phyloP scores from a whole-genome alignment of 176 grass and related monocot genomes.

The barley (Hordeum vulgare) region DNA sequence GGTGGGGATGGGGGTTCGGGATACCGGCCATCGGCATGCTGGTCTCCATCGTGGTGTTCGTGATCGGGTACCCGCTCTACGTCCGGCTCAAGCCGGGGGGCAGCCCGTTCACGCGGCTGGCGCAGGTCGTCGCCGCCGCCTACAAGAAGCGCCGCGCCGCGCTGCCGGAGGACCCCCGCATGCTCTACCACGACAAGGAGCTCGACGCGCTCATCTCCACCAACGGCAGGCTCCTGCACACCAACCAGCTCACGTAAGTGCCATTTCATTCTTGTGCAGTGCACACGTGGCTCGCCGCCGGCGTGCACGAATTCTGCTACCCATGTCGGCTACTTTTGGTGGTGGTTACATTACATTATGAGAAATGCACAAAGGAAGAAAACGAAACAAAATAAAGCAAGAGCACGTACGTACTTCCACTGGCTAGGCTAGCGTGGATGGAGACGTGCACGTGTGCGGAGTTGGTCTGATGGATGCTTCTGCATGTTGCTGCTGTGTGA shows the following conservation, averaged over 20 bases:
- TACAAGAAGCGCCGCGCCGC: constrained; percentile 36
- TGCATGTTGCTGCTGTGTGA: not conserved
- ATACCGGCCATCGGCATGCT: constrained; percentile 52
- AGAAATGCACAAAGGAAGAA: not conserved
- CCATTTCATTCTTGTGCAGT: not conserved
- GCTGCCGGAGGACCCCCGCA: constrained; percentile 34
- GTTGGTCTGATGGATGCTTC: not conserved
- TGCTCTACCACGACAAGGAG: constrained; percentile 61
- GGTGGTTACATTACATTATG: constrained; percentile 9
- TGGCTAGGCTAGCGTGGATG: not conserved
- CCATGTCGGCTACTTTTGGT: constrained; percentile 9
- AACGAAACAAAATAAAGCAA: not conserved
- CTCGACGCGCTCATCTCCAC: constrained; percentile 62
- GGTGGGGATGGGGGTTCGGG: constrained; percentile 52
- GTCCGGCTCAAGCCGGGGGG: constrained; percentile 30
- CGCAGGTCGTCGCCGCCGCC: constrained; percentile 37
- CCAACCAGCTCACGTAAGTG: constrained; percentile 25
- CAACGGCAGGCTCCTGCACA: constrained; percentile 22
- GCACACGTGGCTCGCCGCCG: not conserved
- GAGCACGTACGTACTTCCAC: not conserved
- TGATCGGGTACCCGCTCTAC: constrained; percentile 43
- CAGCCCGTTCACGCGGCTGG: constrained; percentile 51
- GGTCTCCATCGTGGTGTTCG: constrained; percentile 44
- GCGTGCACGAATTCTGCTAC: not conserved
- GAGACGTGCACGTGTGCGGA: not conserved